Evolutionary conservation across 805 yeast species (phyloP).

Genomic region (Candida sakaeoensis): DNA sequence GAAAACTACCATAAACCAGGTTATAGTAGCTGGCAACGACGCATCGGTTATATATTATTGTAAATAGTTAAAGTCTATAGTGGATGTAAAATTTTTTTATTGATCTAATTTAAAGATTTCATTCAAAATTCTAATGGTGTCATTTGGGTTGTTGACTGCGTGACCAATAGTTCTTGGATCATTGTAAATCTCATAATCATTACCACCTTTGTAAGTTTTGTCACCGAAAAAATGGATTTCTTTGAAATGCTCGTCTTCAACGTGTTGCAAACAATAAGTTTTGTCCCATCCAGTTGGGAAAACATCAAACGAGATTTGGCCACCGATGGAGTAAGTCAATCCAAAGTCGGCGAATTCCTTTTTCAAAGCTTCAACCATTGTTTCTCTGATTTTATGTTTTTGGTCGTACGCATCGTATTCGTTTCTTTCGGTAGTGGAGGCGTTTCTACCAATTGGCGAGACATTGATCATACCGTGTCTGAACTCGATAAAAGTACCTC

Average conservation of each 20-base stretch:
- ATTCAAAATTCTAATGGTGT: conserved; percentile 80
- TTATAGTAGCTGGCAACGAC: conserved; percentile 57
- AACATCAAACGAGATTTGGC: conserved; percentile 98
- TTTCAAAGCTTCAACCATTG: conserved; percentile 80
- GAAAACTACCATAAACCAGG: conserved; percentile 46
- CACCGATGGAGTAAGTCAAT: conserved; percentile 96
- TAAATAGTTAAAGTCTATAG: no score
- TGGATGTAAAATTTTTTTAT: no score
- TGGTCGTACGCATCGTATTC: conserved; percentile 87
- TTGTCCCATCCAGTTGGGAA: conserved; percentile 99
- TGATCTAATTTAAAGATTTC: conserved; percentile 53
- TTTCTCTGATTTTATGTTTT: conserved; percentile 75
- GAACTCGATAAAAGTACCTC: conserved; percentile 98
- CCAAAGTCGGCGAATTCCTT: conserved; percentile 78
- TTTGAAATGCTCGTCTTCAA: conserved; percentile 77
- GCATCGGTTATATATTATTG: conserved; percentile 61
- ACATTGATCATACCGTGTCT: conserved; percentile 99
- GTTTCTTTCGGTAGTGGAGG: conserved; percentile 88
- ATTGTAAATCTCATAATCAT: conserved; percentile 93
- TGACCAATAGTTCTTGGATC: conserved; percentile 96
- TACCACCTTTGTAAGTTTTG: conserved; percentile 95
- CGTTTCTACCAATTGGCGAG: conserved; percentile 98
- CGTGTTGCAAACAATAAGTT: conserved; percentile 95
- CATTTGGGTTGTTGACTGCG: conserved; percentile 84
- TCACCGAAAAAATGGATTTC: conserved; percentile 98